phyloP scores from a whole-genome alignment of 2,329 filamentous ascomycete species.

The Trichoderma sp. region DNA sequence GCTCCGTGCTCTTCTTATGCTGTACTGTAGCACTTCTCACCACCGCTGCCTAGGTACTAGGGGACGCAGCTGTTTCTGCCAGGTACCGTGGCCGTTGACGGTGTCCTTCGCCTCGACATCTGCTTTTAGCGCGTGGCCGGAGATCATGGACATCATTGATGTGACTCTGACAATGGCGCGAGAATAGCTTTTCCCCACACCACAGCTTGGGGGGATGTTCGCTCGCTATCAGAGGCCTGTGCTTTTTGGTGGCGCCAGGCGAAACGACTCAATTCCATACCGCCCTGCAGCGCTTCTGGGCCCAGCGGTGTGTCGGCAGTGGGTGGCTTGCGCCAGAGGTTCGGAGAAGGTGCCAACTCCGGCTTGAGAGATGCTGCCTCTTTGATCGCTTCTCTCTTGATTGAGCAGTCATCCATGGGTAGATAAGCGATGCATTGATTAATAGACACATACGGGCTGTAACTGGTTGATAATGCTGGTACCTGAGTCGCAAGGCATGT shows the following conservation, averaged over 20 bases:
- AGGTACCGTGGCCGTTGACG: conserved; percentile 12
- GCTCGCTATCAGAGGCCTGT: background rate
- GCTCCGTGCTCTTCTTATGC: background rate
- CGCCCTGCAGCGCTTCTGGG: conserved; percentile 16
- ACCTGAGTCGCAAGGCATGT: background rate
- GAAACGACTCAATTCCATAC: background rate
- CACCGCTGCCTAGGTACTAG: background rate
- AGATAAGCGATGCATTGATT: background rate
- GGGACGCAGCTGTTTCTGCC: conserved; percentile 1
- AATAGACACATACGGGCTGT: background rate
- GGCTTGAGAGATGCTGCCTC: background rate
- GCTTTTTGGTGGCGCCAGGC: conserved; percentile 1
- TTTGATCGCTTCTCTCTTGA: background rate
- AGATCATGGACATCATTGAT: conserved; percentile 5
- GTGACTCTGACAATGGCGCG: conserved; percentile 15
- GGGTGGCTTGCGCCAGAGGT: background rate
- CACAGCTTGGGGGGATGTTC: background rate
- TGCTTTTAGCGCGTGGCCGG: background rate
- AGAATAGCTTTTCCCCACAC: conserved; percentile 3
- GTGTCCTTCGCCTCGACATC: background rate
- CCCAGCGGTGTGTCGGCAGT: conserved; percentile 22
- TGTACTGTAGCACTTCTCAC: background rate
- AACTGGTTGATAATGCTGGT: background rate
- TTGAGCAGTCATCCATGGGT: background rate
- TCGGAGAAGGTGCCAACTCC: background rate